phyloP scores from a whole-genome alignment of 1,284 basidiomycete species.

The Rugiboletus extremiorientalis region DNA sequence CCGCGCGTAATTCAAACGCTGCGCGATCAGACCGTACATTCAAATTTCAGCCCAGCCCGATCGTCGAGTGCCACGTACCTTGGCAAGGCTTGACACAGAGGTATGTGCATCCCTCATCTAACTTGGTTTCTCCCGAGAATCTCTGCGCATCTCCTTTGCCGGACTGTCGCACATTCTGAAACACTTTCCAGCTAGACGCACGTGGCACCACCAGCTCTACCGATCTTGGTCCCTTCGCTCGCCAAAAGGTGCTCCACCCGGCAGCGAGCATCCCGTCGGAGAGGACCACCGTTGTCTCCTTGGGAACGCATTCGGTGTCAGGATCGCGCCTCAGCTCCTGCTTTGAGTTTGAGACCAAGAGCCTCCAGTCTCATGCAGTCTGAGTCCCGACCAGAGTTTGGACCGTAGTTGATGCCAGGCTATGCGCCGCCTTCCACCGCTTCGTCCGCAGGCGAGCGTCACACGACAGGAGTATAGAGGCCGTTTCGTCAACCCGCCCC shows the following conservation, averaged over 20 bases:
- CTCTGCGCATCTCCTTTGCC: not conserved
- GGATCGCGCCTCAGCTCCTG: not conserved
- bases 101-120: not conserved
- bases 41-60: not conserved
- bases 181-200: not conserved
- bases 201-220: no score
- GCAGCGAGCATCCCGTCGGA: not conserved
- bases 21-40: not conserved
- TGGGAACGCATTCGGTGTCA: not conserved
- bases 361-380: no score
- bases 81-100: not conserved
- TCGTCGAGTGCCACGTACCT: not conserved
- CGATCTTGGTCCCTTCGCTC: not conserved
- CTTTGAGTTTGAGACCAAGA: no score
- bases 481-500: not conserved
- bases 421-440: not conserved
- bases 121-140: not conserved
- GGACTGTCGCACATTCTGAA: not conserved
- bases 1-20: not conserved
- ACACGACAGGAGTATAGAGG: not conserved
- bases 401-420: not conserved
- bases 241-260: not conserved
- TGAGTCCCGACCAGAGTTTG: no score
- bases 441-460: not conserved
- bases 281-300: not conserved